Base-by-base conservation (phyloP, 345 rosid genomes). In the Triadica sebifera region DNA sequence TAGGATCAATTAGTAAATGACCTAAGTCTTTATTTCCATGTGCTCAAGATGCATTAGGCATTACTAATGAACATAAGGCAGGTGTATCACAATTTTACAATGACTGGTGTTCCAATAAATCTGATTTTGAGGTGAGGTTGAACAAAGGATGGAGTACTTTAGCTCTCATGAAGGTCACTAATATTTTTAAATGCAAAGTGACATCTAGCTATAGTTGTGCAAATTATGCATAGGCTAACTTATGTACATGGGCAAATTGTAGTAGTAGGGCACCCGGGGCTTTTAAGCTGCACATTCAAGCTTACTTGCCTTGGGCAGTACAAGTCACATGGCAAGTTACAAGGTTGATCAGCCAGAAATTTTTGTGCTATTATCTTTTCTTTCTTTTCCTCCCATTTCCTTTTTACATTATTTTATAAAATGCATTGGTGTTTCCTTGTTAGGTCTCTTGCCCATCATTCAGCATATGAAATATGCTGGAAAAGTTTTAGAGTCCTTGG, bases 381-480 rank as follows among this genome's bases (percentile, higher is more conserved):
- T 50, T 19, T 4, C 20, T 38, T 37, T 16, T 64, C 6, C 50
- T n/a, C 50, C 38, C 24, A 15, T 49, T 69, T 8, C 38, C 43
- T 70, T 17, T 43, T 51, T 55, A 47, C 22, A 65, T 60, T 8
- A 38, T 53, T 6, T 65, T 53, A 57, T 15, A 25, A 57, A 60
- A 74, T 46, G 25, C 22, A 11, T 45, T 51, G 75, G 59, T 72
- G 74, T 37, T 58, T 25, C 77, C 78, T 81, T 67, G 59, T 65
- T 65, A 95, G 98, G 99, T 86, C 85, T 95, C 70, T 74, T 95
- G 85, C 99, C 98, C 73, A 90, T 93, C 80, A 87, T 95, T 81
- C 89, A 86, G 72, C 86, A 87, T 65, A 70, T 93, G 78, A 81
- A 80, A 75, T 83, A 74, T 81, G 87, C 73, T 71, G 96, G 88